phyloP scores from a whole-genome alignment of 2,329 filamentous ascomycete species.

The Ophiostoma australiae region DNA sequence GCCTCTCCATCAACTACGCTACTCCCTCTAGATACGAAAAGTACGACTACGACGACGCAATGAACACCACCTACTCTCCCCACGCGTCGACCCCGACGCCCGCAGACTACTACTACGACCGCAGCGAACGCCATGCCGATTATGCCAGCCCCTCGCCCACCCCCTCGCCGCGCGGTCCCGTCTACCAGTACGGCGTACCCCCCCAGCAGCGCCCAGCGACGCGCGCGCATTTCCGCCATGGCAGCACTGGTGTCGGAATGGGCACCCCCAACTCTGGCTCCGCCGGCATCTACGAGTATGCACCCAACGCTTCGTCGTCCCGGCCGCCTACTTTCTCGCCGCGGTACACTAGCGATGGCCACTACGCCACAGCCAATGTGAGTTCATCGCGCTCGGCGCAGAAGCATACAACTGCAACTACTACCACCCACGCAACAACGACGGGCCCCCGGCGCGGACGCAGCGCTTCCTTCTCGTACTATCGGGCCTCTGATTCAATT shows the following conservation, averaged over 20 bases:
- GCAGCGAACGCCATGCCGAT: conserved; percentile 34
- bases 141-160: conserved; percentile 53
- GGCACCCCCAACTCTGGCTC: conserved; percentile 34
- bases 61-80: conserved; percentile 41
- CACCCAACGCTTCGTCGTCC: conserved; percentile 35
- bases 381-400: conserved; percentile 48
- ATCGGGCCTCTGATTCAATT: conserved; percentile 54
- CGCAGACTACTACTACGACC: conserved; percentile 48
- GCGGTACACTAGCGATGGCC: conserved; percentile 57
- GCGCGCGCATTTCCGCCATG: conserved; percentile 46
- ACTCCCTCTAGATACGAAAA: conserved; percentile 19
- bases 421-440: conserved; percentile 34
- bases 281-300: conserved; percentile 38
- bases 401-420: conserved; percentile 34
- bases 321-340: conserved; percentile 52
- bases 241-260: conserved; percentile 37
- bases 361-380: conserved; percentile 63
- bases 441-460: conserved; percentile 49
- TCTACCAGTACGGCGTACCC: conserved; percentile 39
- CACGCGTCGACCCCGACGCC: conserved; percentile 45
- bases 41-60: conserved; percentile 36
- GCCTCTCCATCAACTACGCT: conserved; percentile 11
- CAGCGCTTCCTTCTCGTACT: conserved; percentile 51
- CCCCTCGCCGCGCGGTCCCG: conserved; percentile 49
- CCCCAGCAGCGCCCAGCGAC: conserved; percentile 49